Base-by-base conservation (phyloP, 2,329 filamentous ascomycete genomes). In the Chaetomium sp. region DNA sequence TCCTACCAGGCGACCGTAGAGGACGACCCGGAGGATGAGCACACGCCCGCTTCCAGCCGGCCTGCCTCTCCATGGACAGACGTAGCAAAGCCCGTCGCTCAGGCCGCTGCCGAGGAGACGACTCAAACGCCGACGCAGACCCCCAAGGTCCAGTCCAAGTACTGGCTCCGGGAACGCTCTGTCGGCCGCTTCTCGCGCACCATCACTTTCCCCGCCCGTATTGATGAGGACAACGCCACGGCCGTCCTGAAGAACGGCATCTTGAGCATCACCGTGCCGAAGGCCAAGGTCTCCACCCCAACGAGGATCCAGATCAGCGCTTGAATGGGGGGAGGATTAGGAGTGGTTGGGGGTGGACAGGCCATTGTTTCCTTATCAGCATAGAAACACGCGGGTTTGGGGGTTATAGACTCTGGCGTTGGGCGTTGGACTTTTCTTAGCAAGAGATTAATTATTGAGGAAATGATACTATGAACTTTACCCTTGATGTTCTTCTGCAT, bases 81-180 rank as follows among this genome's bases (percentile, higher is more conserved):
- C 3, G 29, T 25, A 31, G 62, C 55, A 16, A 47, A 62, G 35
- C 47, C 61, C 5, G 47, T 27, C 12, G 13, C 50, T 16, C 50
- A 3, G 3, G 50, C 25, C 25, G 25, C 6, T 9, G 25, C 21
- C 25, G 21, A 57, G 21, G 47, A 63, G 53, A 54, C 54, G 13
- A 23, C 55, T 9, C 62, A 61, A 38, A n/a, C 49, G 16, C 25
- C 23, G 27, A 4, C 21, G 8, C 21, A 54, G 54, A n/a, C 50
- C 8, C 54, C 38, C 5, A 42, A 61, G 13, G 16, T 25, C 29
- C 38, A 38, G 35, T 75, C 78, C 68, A 76, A 86, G 77, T 93
- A 88, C 82, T 93, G 90, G 90, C 80, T 87, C 68, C 81, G 81
- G 27, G 88, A 91, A 79, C 87, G 88, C 70, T 84, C 81, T 66